These are phyloP conservation scores for Calonectria honghensis DNA, from an alignment of 2,329 filamentous ascomycete genomes.

Conservation along the genomic window DNA sequence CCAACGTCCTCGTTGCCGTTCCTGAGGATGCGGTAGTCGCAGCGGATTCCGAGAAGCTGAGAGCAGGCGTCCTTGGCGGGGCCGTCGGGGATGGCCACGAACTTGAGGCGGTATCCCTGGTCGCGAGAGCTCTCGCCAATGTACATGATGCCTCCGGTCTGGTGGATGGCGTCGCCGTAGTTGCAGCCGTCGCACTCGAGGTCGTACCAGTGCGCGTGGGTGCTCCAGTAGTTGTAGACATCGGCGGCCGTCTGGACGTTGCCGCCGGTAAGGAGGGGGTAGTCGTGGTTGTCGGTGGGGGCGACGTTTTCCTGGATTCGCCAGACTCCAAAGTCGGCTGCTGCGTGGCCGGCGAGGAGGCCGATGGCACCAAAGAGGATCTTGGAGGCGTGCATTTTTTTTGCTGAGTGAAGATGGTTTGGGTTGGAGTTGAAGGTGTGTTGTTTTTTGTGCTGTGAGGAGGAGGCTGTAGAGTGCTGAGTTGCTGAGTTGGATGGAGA, in stretches of 20 bases:
- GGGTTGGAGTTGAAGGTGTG: background rate
- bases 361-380: background rate
- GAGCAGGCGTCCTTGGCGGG: conserved; percentile 14
- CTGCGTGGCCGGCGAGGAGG: conserved; percentile 20
- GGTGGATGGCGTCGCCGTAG: conserved; percentile 22
- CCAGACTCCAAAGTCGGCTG: conserved; percentile 23
- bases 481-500: background rate
- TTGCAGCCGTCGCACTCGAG: conserved; percentile 18
- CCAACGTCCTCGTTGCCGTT: conserved; percentile 15
- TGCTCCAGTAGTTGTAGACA: conserved; percentile 14
- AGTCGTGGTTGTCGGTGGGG: background rate
- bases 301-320: conserved; percentile 21
- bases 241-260: background rate
- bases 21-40: conserved; percentile 17
- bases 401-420: background rate
- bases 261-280: conserved; percentile 5
- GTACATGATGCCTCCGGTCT: conserved; percentile 26
- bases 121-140: conserved; percentile 16
- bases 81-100: conserved; percentile 9
- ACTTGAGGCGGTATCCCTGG: conserved; percentile 25
- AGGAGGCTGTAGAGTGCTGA: background rate
- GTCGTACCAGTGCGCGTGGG: conserved; percentile 13
- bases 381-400: conserved; percentile 9
- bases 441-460: background rate
- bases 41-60: conserved; percentile 2